These are phyloP conservation scores for Fusarium begoniae DNA, from an alignment of 2,329 filamentous ascomycete species.

Conservation along the genomic window DNA sequence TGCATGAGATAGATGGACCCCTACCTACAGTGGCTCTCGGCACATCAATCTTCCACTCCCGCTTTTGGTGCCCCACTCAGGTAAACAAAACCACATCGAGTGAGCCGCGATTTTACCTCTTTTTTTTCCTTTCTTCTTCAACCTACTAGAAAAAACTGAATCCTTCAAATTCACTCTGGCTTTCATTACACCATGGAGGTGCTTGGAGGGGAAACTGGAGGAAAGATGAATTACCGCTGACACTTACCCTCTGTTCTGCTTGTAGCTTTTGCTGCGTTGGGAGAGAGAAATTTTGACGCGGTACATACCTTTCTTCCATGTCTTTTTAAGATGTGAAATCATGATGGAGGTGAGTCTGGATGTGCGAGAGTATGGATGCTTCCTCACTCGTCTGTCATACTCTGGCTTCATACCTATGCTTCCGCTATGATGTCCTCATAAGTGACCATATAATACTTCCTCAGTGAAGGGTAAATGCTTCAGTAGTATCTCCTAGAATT, in stretches of 20 bases:
- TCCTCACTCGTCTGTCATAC: background rate
- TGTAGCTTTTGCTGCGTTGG: conserved; percentile 46
- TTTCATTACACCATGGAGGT: conserved; percentile 63
- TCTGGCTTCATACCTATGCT: no score
- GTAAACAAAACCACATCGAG: conserved; percentile 26
- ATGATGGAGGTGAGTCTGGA: background rate
- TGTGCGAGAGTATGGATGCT: background rate
- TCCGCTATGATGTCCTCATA: no score
- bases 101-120: conserved; percentile 9
- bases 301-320: conserved; percentile 41
- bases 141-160: conserved; percentile 57
- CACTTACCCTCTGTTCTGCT: conserved; percentile 60
- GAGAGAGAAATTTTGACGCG: conserved; percentile 50
- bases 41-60: conserved; percentile 42
- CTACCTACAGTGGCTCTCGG: conserved; percentile 15
- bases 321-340: background rate
- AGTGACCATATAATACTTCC: background rate
- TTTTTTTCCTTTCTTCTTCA: conserved; percentile 46
- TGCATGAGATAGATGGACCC: background rate
- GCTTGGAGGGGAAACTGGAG: conserved; percentile 76
- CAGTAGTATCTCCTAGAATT: background rate
- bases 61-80: background rate
- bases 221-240: conserved; percentile 63
- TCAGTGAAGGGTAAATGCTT: background rate
- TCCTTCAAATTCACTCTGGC: conserved; percentile 77